Base-by-base conservation (phyloP, 495 filamentous ascomycete species). In the Pseudotulostoma volvatum region DNA sequence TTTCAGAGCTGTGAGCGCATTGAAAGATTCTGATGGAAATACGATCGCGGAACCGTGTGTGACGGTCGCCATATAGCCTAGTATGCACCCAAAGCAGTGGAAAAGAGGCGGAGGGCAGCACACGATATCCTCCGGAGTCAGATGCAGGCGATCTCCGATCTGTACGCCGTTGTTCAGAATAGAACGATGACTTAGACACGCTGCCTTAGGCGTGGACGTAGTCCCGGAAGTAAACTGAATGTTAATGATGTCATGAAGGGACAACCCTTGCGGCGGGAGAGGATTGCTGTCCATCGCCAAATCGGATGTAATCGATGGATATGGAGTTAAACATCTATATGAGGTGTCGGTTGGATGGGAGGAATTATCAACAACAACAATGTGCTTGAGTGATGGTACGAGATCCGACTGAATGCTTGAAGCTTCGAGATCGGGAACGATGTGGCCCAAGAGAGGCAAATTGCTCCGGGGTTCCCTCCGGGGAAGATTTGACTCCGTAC, bases 181-280 rank as follows among this genome's bases (percentile, higher is more conserved):
- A 8, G 70, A 75, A 5, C 64, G 69, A 56, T 97, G 90, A 4
- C 71, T 77, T 3, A 97, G 69, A 59, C 84, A 93, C 1, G 88
- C 85, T 0, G 90, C 90, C 63, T 97, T 97, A 2, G 90, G 90
- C 51, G 70, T 63, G 0, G 77, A 77, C 0, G 88, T 97, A 4
- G 88, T 97, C 18, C 88, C 90, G 4, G 81, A 88, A 5, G 90
- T 97, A 58, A 95, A 97, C 52, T 97, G 90, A 45, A 97, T 93
- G 53, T 95, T 95, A 33, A 92, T 76, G 2, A 81, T 74, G 11
- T 97, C 90, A 41, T 74, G 50, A 0, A 73, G 63, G 9, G 64
- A 59, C 13, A 95, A 66, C 1, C 61, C 53, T 31, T 53, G 67
- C 31, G 55, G 55, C 16, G 55, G 53, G 18, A 66, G 53, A 13